phyloP scores from a whole-genome alignment of 345 rosid species.

The Lagerstroemia speciosa region DNA sequence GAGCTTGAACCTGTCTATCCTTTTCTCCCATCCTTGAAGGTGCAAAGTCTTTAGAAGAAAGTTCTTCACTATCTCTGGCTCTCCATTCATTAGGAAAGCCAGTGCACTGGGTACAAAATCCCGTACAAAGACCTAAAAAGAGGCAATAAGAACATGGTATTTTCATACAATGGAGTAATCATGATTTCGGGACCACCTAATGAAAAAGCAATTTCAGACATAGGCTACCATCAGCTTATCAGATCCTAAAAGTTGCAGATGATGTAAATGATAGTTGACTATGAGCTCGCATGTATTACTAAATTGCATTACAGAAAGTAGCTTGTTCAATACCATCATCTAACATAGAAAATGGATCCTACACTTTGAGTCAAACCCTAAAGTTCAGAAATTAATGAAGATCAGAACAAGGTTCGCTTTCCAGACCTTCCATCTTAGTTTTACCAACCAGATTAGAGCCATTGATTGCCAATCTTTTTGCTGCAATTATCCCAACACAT shows the following conservation, averaged over 20 bases:
- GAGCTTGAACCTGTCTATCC: conserved; percentile 58
- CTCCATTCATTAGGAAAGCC: conserved; percentile 75
- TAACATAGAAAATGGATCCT: too few relatives aligned
- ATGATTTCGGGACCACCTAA: neutral
- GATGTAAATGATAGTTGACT: too few relatives aligned
- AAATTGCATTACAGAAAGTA: too few relatives aligned
- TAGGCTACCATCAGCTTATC: too few relatives aligned
- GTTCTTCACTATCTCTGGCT: conserved; percentile 66
- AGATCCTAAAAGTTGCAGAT: neutral
- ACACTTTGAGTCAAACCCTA: too few relatives aligned
- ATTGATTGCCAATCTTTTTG: neutral
- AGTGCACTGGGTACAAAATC: conserved; percentile 83
- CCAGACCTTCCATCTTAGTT: too few relatives aligned
- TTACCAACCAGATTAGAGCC: too few relatives aligned
- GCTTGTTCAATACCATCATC: too few relatives aligned
- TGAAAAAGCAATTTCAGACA: neutral
- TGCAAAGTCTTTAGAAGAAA: conserved; percentile 58
- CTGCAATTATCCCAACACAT: neutral
- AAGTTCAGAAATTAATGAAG: too few relatives aligned
- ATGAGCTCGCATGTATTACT: too few relatives aligned
- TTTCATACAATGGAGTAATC: neutral
- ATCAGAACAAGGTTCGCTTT: neutral
- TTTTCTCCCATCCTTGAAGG: conserved; percentile 73
- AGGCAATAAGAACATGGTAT: neutral
- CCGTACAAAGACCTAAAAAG: conserved; percentile 56